Conservation (phyloP, 192 early-diverging fungal genomes). For the Backusella westeae region DNA sequence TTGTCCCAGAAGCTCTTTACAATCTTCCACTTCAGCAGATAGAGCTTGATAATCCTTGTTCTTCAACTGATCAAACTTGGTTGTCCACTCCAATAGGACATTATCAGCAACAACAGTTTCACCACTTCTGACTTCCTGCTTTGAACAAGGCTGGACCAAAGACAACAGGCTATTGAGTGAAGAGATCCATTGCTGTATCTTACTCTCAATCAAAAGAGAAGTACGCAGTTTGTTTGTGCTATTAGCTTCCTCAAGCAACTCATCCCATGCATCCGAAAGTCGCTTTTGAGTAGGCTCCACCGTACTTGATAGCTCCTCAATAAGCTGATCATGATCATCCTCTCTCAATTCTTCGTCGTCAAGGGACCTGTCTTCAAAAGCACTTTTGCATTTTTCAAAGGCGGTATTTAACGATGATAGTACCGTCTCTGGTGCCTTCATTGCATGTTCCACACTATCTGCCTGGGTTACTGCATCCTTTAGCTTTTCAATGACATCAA, state of each 20-base stretch:
- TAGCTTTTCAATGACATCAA: constrained; percentile 2
- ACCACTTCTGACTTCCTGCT: background rate
- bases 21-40: background rate
- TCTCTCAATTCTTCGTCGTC: constrained; percentile 11
- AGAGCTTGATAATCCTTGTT: background rate
- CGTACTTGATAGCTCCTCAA: background rate
- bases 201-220: constrained; percentile 5
- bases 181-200: background rate
- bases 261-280: constrained; percentile 15
- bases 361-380: constrained; percentile 10
- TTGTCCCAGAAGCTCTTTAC: background rate
- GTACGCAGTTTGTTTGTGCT: background rate
- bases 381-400: constrained; percentile 10
- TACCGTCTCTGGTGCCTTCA: constrained; percentile 17
- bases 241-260: background rate
- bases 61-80: constrained; percentile 4
- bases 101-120: constrained; percentile 4
- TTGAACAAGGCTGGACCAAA: background rate
- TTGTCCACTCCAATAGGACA: constrained; percentile 1
- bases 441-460: constrained; percentile 17
- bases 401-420: constrained; percentile 18
- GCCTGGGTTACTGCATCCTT: constrained; percentile 16
- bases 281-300: constrained; percentile 20
- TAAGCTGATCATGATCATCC: constrained; percentile 7
- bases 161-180: background rate